A percentile compares a stretch with the other conserved stretches of the same genome.
Conservation (phyloP, 2,329 filamentous ascomycete species). For the Metarhizium brunneum region DNA sequence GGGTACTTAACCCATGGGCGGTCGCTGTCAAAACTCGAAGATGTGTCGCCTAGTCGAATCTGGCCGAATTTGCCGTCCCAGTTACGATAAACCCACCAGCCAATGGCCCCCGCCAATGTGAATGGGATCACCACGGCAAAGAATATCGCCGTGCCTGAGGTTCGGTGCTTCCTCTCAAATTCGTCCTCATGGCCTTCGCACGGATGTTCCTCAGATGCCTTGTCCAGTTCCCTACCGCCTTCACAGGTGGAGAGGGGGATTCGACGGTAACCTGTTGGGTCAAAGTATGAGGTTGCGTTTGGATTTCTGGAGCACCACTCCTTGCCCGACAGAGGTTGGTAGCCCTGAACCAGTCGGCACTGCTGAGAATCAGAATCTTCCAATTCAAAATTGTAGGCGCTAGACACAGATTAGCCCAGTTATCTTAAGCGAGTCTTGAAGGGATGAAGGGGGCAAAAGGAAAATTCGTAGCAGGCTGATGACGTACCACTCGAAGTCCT, state of each 20-base stretch:
- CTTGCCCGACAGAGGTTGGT: constrained; percentile 45
- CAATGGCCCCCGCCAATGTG: constrained; percentile 57
- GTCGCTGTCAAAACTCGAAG: constrained; percentile 52
- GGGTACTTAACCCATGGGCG: constrained; percentile 75
- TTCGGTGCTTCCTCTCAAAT: constrained; percentile 61
- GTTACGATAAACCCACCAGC: constrained; percentile 77
- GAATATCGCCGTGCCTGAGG: constrained; percentile 68
- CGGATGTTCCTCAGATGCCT: constrained; percentile 40
- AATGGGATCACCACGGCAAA: constrained; percentile 76
- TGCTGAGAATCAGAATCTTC: constrained; percentile 62
- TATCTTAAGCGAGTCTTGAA: background rate
- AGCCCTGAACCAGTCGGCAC: constrained; percentile 68
- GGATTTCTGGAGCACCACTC: constrained; percentile 51
- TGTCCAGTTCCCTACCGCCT: constrained; percentile 68
- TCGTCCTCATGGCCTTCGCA: constrained; percentile 79
- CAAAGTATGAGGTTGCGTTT: constrained; percentile 67
- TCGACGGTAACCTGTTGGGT: constrained; percentile 78
- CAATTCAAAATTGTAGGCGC: constrained; percentile 89
- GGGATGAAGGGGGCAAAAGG: background rate
- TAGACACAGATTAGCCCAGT: constrained; percentile 22
- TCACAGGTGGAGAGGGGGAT: constrained; percentile 83
- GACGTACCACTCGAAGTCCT: constrained; percentile 81
- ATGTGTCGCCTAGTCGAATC: constrained; percentile 73
- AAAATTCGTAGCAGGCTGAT: background rate
- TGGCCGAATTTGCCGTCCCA: constrained; percentile 89